Base-by-base conservation (phyloP, 192 early-diverging fungal species). In the Chytriomyces sp. region DNA sequence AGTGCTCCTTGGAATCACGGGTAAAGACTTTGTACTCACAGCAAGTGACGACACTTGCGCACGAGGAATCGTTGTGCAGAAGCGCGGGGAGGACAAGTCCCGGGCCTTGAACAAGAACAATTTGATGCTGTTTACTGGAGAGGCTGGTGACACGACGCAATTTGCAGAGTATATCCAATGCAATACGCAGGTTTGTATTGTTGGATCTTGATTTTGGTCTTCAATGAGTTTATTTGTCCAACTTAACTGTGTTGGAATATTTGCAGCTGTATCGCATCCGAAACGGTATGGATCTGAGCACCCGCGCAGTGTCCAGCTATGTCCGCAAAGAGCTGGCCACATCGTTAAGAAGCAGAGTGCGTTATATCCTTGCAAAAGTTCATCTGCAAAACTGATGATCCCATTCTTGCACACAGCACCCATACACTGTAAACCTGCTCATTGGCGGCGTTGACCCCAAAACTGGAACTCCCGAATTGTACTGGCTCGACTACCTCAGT, bases 111-210 rank as follows among this genome's bases (percentile, higher is more conserved):
- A 91, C 83, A 83, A 90, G 67, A 89, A 95, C 76, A 93, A 91
- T 5, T 72, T 96, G 10, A 88, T 99, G 91, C 77, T 95, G 47
- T 96, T 92, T 74, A 85, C 91, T 45, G 97, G 97, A 69, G 96
- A 95, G 83, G 86, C 93, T 5, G 96, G 96, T 63, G 97, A 99
- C 79, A 93, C 94, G 6, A 91, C 92, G 28, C 91, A 96, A 75
- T 99, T 97, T 87, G 91, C 95, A 45, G 97, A 99, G 85, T 99
- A 94, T 83, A 93, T 99, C 75, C 93, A 97, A 80, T 86, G 92
- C 71, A 99, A 97, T 78, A 88, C 95, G 68, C 90, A 92, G 82
- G 88, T 99, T 18, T 95, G 95, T 80, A 0, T 57, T 57, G 53
- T 57, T 57, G 20, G 11, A 20, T 57, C 94, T 98, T 11, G 53